Percentiles rank a stretch among this genome's conserved stretches.
Evolutionary conservation across 2,329 filamentous ascomycete genomes (phyloP).

Genomic region (Aspergillus pseudoglaucus): DNA sequence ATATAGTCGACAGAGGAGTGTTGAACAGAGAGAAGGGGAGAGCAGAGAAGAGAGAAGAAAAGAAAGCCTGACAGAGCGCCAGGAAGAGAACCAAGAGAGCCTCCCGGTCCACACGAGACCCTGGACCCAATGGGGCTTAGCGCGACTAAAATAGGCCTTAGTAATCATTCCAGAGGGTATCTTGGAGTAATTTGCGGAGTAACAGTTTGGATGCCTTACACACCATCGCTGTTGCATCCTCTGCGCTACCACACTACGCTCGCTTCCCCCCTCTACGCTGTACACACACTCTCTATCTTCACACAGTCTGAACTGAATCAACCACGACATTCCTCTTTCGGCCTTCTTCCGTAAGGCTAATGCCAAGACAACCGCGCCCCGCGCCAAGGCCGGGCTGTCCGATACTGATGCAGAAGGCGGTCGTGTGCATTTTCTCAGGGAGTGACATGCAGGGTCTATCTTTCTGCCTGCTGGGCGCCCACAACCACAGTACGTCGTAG

Average conservation of each 20-base stretch:
- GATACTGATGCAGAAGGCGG: not conserved
- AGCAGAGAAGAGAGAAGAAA: not conserved
- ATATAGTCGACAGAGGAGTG: not conserved
- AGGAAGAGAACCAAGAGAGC: not conserved
- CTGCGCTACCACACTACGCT: no score
- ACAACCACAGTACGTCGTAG: no score
- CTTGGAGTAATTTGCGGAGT: no score
- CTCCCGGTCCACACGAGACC: not conserved
- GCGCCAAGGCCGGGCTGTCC: not conserved
- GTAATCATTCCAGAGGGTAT: no score
- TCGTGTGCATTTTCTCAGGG: no score
- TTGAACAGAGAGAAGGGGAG: not conserved
- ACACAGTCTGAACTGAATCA: no score
- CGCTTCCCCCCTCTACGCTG: no score
- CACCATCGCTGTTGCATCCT: no score
- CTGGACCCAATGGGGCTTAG: not conserved
- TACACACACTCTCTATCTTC: not conserved
- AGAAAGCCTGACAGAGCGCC: not conserved
- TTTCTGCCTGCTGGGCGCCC: no score
- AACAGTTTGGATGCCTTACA: not conserved
- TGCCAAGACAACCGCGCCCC: not conserved
- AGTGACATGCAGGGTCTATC: not conserved
- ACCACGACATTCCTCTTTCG: not conserved
- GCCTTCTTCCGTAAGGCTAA: not conserved
- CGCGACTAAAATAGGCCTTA: not conserved